Conservation (phyloP, 352 stramenopile genomes). For the Phytopythium ostracodes region DNA sequence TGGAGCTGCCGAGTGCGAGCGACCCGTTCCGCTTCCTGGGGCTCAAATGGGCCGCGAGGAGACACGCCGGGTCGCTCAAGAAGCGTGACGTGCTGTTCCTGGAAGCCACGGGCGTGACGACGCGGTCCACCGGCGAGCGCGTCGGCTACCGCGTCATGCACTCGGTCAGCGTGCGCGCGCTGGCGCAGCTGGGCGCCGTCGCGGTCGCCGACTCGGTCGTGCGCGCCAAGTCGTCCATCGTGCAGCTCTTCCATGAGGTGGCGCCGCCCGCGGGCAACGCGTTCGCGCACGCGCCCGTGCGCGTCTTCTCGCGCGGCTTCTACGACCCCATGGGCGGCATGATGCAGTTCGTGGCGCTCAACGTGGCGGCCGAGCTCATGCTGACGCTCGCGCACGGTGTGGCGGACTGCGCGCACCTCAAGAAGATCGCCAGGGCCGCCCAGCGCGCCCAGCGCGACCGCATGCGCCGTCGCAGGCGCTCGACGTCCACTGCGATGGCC, state of each 20-base stretch:
- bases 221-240: constrained; percentile 36
- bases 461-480: constrained; percentile 17
- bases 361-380: constrained; percentile 34
- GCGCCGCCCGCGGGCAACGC: neutral
- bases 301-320: constrained; percentile 50
- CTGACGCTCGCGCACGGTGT: constrained; percentile 31
- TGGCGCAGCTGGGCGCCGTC: constrained; percentile 26
- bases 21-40: constrained; percentile 56
- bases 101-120: constrained; percentile 39
- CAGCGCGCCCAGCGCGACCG: constrained; percentile 24
- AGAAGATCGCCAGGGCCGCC: constrained; percentile 52
- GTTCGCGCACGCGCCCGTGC: constrained; percentile 24
- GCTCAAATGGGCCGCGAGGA: constrained; percentile 49
- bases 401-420: constrained; percentile 47
- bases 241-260: constrained; percentile 45
- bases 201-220: constrained; percentile 33
- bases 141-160: constrained; percentile 63
- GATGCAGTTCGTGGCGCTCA: constrained; percentile 42
- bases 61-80: constrained; percentile 33
- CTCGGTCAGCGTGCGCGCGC: constrained; percentile 54
- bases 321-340: constrained; percentile 53
- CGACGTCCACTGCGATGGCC: constrained; percentile 12
- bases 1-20: constrained; percentile 29
- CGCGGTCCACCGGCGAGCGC: constrained; percentile 25
- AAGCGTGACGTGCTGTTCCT: constrained; percentile 52